A percentile compares a stretch with the other conserved stretches of the same genome.
phyloP scores from a whole-genome alignment of 2,329 filamentous ascomycete genomes.

The Calonectria honghensis region DNA sequence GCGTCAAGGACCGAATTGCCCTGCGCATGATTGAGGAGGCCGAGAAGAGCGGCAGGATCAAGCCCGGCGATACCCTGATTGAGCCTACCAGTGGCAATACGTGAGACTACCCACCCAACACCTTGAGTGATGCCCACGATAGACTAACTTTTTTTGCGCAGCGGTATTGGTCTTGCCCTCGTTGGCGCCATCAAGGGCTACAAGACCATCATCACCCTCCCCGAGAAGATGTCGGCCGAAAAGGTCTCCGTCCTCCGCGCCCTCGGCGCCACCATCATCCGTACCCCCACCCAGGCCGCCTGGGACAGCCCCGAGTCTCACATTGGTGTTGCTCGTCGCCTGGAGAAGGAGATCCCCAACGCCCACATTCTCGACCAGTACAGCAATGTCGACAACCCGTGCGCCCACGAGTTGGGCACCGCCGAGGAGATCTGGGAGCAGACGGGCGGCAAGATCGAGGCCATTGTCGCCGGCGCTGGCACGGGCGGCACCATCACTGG shows the following conservation, averaged over 20 bases:
- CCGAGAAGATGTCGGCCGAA: constrained; percentile 99
- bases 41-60: constrained; percentile 92
- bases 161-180: constrained; percentile 93
- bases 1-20: constrained; percentile 96
- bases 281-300: constrained; percentile 95
- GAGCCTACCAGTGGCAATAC: constrained; percentile 99
- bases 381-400: constrained; percentile 91
- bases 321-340: constrained; percentile 92
- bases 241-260: constrained; percentile 97
- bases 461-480: constrained; percentile 92
- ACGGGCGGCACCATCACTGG: constrained; percentile 97
- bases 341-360: constrained; percentile 97
- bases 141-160: constrained; percentile 58
- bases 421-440: constrained; percentile 98
- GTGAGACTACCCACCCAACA: constrained; percentile 59
- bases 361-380: constrained; percentile 99
- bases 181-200: constrained; percentile 98
- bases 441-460: constrained; percentile 87
- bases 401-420: constrained; percentile 94
- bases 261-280: constrained; percentile 96
- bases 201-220: constrained; percentile 98
- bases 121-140: not conserved
- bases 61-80: constrained; percentile 96
- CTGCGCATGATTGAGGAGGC: constrained; percentile 98
- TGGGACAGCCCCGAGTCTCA: constrained; percentile 97